phyloP scores from a whole-genome alignment of 495 filamentous ascomycete species.

The Talaromyces trachyspermus region DNA sequence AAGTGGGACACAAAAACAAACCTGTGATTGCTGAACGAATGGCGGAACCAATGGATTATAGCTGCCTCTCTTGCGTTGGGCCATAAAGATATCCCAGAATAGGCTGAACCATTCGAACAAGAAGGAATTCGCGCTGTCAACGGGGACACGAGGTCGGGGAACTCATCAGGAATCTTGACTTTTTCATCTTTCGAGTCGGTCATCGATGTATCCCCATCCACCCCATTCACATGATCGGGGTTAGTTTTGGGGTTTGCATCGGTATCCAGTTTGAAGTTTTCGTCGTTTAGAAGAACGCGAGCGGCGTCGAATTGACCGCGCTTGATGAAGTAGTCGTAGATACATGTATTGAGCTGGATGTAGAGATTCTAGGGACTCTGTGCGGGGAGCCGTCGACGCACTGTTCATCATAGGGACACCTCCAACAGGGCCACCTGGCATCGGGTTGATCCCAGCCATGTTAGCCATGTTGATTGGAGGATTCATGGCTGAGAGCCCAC shows the following conservation, averaged over 20 bases:
- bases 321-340: conserved; percentile 92
- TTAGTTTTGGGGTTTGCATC: conserved; percentile 54
- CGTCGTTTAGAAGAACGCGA: conserved; percentile 53
- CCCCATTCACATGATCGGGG: conserved; percentile 56
- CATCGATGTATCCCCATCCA: conserved; percentile 77
- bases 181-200: conserved; percentile 71
- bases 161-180: conserved; percentile 65
- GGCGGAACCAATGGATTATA: conserved; percentile 43
- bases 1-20: conserved; percentile 30
- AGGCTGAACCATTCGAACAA: conserved; percentile 91
- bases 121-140: conserved; percentile 61
- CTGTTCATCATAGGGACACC: conserved; percentile 70
- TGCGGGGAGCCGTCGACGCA: conserved; percentile 45
- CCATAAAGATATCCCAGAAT: conserved; percentile 91
- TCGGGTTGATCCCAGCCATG: conserved; percentile 55
- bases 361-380: conserved; percentile 46
- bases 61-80: conserved; percentile 57
- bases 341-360: conserved; percentile 91
- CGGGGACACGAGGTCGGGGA: conserved; percentile 63
- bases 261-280: conserved; percentile 44
- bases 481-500: conserved; percentile 9
- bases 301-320: conserved; percentile 76
- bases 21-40: conserved; percentile 77
- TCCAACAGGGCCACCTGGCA: conserved; percentile 55
- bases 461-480: conserved; percentile 71